Percentiles rank a stretch among this genome's conserved stretches.
Evolutionary conservation across 495 filamentous ascomycete genomes (phyloP).

Genomic region (Tuber melanosporum): DNA sequence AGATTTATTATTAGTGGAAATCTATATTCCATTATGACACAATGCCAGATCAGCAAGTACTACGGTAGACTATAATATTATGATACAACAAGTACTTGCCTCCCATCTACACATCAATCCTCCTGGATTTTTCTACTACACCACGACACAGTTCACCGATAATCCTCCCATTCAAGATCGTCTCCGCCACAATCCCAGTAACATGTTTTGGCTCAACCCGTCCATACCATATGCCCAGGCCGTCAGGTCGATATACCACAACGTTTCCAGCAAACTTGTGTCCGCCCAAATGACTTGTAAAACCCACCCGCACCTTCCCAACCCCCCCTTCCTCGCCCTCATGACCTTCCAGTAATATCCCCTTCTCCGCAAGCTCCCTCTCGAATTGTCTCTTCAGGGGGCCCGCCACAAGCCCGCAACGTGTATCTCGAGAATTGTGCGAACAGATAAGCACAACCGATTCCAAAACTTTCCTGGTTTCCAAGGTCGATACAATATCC

Average conservation of each 20-base stretch:
- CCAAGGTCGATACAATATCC: conserved; percentile 11
- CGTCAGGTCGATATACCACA: conserved; percentile 80
- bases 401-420: conserved; percentile 77
- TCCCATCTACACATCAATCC: conserved; percentile 9
- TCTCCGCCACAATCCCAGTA: conserved; percentile 76
- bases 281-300: conserved; percentile 84
- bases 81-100: not conserved
- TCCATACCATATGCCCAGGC: conserved; percentile 89
- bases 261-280: conserved; percentile 94
- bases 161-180: conserved; percentile 63
- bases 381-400: conserved; percentile 63
- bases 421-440: conserved; percentile 67
- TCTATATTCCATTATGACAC: not conserved
- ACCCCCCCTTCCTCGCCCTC: conserved; percentile 13
- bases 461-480: conserved; percentile 53
- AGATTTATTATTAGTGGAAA: not conserved
- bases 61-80: not conserved
- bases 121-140: conserved; percentile 47
- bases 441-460: conserved; percentile 77
- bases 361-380: conserved; percentile 43
- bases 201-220: conserved; percentile 80
- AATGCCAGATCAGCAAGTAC: not conserved
- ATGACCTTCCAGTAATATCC: conserved; percentile 25
- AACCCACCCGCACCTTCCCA: conserved; percentile 53
- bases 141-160: conserved; percentile 70